phyloP scores from a whole-genome alignment of 768 basidiomycete species.

The Collybiopsis luxurians region DNA sequence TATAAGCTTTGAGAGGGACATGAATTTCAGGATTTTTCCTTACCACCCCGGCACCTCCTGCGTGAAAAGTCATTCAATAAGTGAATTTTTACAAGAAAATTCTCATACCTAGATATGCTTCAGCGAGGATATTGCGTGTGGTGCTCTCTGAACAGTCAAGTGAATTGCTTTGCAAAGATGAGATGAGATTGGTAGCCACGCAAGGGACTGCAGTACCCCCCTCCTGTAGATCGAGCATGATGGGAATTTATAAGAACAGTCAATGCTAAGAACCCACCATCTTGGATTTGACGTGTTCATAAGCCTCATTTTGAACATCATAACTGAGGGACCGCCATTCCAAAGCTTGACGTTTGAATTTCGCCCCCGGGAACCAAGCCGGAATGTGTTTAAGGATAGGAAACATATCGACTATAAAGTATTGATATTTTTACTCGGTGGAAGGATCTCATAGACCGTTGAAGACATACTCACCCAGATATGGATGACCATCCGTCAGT shows the following conservation, averaged over 20 bases:
- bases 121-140: background rate
- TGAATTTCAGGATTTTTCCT: background rate
- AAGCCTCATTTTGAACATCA: background rate
- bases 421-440: background rate
- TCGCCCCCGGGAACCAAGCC: background rate
- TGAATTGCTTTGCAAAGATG: background rate
- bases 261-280: background rate
- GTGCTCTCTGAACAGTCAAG: background rate
- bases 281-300: background rate
- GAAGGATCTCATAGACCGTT: too few relatives aligned
- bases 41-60: background rate
- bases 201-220: background rate
- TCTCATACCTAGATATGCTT: background rate
- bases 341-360: background rate
- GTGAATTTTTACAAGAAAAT: background rate
- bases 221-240: background rate
- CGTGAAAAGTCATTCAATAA: too few relatives aligned
- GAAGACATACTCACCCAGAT: background rate
- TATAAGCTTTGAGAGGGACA: background rate
- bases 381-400: background rate
- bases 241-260: background rate
- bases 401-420: background rate
- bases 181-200: background rate
- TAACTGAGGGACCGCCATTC: background rate
- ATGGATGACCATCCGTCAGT: background rate